Base-by-base conservation (phyloP, 306 rosid genomes). In the Malus sieversii region DNA sequence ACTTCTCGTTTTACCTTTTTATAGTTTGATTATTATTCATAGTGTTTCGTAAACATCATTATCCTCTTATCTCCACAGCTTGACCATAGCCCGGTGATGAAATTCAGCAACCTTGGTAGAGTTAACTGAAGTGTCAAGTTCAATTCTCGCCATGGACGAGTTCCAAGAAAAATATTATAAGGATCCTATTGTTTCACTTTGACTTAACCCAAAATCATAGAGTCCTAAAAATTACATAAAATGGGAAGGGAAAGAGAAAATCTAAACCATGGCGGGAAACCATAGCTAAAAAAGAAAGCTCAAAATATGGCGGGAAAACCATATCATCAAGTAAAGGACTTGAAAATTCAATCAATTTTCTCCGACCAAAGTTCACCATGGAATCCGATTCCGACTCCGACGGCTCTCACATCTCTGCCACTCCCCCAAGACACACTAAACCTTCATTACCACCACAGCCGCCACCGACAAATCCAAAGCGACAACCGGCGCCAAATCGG, bases 351-450 rank as follows among this genome's bases (percentile, higher is more conserved):
- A n/a, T 22, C 46, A 11, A 52, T 70, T 52, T 74, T 42, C n/a
- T 19, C 29, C 45, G 45, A 3, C 15, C 10, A 46, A 51, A 4
- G 9, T 65, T n/a, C 52, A 19, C 72, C 51, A 81, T 83, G 84
- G 76, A 76, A 8, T 80, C 86, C 16, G 93, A 90, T 84, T 88
- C 97, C 14, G 93, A 86, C 68, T 90, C 97, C 20, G 95, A 90
- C 46, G 95, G 85, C 32, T 94, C 98, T 79, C 97, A 90, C 75
- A 70, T 94, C 85, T 94, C 97, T 32, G 77, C 95, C 67, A 94
- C 98, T 78, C 97, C 98, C 12, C 98, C 98, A 13, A 76, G 97
- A 82, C 66, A 78, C 32, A 46, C 77, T 72, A 77, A n/a, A 38
- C 86, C 86, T 16, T 78, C 88, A 33, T 65, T 82, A 1, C 77